A percentile compares a stretch with the other conserved stretches of the same genome.
Conservation (phyloP, 176 grass and related monocot genomes). For the Poa annua region DNA sequence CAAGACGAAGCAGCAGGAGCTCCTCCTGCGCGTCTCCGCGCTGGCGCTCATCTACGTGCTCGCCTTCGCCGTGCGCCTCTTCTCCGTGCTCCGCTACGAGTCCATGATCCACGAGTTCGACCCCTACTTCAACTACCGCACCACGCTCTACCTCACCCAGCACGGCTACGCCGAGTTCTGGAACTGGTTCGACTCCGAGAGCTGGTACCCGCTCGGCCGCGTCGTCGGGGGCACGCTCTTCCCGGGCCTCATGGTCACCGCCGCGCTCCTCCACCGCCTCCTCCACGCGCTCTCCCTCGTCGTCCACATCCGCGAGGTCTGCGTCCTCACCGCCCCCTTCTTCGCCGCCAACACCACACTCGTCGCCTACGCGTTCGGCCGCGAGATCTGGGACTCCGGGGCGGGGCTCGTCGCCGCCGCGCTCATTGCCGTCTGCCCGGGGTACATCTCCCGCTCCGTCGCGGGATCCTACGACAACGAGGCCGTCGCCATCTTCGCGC, state of each 20-base stretch:
- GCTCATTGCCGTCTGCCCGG: conserved; percentile 91
- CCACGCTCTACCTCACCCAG: conserved; percentile 91
- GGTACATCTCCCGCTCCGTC: conserved; percentile 97
- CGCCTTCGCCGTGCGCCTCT: conserved; percentile 89
- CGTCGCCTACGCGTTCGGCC: conserved; percentile 95
- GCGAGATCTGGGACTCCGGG: conserved; percentile 98
- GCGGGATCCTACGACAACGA: conserved; percentile 94
- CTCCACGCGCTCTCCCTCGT: conserved; percentile 80
- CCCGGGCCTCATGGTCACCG: conserved; percentile 95
- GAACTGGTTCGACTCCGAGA: conserved; percentile 99
- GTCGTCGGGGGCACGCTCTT: conserved; percentile 94
- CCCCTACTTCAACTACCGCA: conserved; percentile 99
- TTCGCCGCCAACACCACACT: conserved; percentile 98
- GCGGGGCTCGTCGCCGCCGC: conserved; percentile 82
- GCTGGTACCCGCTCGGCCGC: conserved; percentile 98
- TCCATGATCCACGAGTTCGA: conserved; percentile 99
- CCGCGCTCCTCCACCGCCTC: conserved; percentile 78
- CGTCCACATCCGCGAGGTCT: conserved; percentile 97
- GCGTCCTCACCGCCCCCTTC: conserved; percentile 95
- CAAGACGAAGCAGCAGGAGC: conserved; percentile 99
- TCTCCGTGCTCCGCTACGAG: conserved; percentile 98
- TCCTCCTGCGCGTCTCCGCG: conserved; percentile 80
- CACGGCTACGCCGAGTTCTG: conserved; percentile 90
- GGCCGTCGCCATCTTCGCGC: conserved; percentile 93
- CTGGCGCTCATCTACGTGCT: conserved; percentile 97